These are phyloP conservation scores for Trichoderma endophyticum DNA, from an alignment of 2,329 filamentous ascomycete genomes.

Conservation along the genomic window DNA sequence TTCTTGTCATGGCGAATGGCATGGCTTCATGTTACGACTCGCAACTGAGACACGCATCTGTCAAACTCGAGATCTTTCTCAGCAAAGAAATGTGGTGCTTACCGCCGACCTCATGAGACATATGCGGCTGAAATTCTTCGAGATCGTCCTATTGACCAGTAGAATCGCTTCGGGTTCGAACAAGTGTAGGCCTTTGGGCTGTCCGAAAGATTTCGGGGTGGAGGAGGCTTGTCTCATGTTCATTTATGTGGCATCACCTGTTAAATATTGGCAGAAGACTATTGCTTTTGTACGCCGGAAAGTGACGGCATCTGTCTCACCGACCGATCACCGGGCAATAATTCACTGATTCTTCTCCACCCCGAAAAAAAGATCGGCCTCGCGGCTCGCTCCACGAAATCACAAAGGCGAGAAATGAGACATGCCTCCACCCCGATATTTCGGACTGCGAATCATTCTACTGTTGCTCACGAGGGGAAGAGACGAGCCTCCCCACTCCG, in stretches of 20 bases:
- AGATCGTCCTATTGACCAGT: background rate
- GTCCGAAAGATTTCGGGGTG: background rate
- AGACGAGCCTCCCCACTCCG: background rate
- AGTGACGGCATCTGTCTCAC: background rate
- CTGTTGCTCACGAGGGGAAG: background rate
- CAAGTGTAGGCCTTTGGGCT: background rate
- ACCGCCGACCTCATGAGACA: background rate
- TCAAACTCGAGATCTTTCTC: background rate
- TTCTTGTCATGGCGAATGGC: background rate
- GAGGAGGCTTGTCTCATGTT: background rate
- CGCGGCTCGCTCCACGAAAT: background rate
- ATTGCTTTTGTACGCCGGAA: background rate
- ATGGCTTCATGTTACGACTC: background rate
- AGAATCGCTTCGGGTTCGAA: background rate
- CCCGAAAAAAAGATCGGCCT: background rate
- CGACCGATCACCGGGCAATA: background rate
- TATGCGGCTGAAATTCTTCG: background rate
- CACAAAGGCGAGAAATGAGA: background rate
- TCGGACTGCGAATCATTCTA: background rate
- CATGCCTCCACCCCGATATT: background rate
- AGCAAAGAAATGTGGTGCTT: background rate
- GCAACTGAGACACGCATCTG: background rate
- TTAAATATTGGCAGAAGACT: background rate
- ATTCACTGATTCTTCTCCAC: background rate
- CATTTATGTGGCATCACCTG: background rate